A percentile compares a stretch with the other conserved stretches of the same genome.
Evolutionary conservation across 352 stramenopile genomes (phyloP).

Genomic region (Phytophthora cactorum): DNA sequence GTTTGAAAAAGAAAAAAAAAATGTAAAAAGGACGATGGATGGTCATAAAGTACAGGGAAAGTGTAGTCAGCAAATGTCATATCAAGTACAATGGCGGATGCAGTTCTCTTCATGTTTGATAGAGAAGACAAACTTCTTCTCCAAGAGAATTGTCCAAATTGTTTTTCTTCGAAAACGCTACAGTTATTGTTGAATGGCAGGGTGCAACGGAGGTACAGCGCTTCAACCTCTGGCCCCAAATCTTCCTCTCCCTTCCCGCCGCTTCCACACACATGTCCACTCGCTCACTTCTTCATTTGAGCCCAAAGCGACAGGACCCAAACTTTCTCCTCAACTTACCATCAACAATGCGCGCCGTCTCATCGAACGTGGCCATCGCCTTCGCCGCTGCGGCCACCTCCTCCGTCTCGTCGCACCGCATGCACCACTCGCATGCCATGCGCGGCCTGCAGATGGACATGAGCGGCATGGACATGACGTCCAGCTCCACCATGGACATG

Average conservation of each 20-base stretch:
- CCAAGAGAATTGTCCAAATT: too few species aligned
- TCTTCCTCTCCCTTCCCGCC: slow-evolving; percentile 12
- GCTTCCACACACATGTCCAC: slow-evolving; percentile 8
- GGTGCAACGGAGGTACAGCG: slow-evolving; percentile 15
- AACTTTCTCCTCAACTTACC: neutral
- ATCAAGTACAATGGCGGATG: too few species aligned
- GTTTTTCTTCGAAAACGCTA: neutral
- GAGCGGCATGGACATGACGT: slow-evolving; percentile 32
- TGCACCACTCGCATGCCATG: slow-evolving; percentile 33
- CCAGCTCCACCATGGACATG: slow-evolving; percentile 31
- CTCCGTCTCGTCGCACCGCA: slow-evolving; percentile 20
- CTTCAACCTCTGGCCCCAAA: neutral
- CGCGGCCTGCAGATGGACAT: slow-evolving; percentile 37
- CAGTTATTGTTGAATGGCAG: slow-evolving; percentile 13
- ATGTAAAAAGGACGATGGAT: too few species aligned
- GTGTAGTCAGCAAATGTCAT: too few species aligned
- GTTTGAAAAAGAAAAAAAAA: too few species aligned
- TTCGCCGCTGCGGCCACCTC: slow-evolving; percentile 16
- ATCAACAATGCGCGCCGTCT: slow-evolving; percentile 17
- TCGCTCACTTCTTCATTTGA: slow-evolving; percentile 37
- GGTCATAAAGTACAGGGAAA: too few species aligned
- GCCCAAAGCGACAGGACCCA: slow-evolving; percentile 9
- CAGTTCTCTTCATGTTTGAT: too few species aligned
- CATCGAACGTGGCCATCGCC: slow-evolving; percentile 20
- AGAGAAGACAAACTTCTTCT: too few species aligned